Evolutionary conservation across 192 early-diverging fungal species (phyloP).

Genomic region (Paraglomus brasilianum): DNA sequence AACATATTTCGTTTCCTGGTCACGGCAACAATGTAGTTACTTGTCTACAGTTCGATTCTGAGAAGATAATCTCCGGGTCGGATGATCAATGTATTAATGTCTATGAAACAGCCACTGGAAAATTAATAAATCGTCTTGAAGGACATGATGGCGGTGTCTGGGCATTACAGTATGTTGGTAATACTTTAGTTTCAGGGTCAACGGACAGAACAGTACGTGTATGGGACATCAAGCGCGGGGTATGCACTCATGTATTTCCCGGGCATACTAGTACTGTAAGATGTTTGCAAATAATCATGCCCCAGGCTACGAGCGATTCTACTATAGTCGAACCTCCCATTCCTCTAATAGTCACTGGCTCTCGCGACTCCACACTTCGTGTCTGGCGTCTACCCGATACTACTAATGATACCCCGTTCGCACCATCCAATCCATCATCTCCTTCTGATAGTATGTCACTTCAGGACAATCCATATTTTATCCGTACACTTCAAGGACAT

Average conservation of each 20-base stretch:
- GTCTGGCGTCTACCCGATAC: conserved; percentile 93
- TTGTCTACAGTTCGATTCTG: conserved; percentile 94
- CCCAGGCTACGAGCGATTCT: conserved; percentile 44
- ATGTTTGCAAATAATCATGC: conserved; percentile 86
- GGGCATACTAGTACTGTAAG: conserved; percentile 96
- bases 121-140: conserved; percentile 62
- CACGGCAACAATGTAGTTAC: conserved; percentile 87
- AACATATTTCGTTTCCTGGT: conserved; percentile 78
- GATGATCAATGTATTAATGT: conserved; percentile 94
- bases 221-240: conserved; percentile 91
- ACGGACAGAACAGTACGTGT: conserved; percentile 94
- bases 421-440: conserved; percentile 37
- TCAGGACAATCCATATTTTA: conserved; percentile 72
- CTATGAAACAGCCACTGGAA: conserved; percentile 85
- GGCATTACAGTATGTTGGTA: conserved; percentile 89
- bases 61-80: conserved; percentile 92
- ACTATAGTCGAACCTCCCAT: conserved; percentile 60
- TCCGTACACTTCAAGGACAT: conserved; percentile 85
- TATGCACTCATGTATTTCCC: conserved; percentile 90
- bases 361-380: conserved; percentile 87
- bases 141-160: conserved; percentile 97
- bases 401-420: conserved; percentile 38
- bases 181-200: conserved; percentile 89
- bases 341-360: conserved; percentile 93
- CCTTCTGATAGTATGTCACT: conserved; percentile 18